Evolutionary conservation across 768 basidiomycete genomes (phyloP).

Genomic region (Suillus discolor): DNA sequence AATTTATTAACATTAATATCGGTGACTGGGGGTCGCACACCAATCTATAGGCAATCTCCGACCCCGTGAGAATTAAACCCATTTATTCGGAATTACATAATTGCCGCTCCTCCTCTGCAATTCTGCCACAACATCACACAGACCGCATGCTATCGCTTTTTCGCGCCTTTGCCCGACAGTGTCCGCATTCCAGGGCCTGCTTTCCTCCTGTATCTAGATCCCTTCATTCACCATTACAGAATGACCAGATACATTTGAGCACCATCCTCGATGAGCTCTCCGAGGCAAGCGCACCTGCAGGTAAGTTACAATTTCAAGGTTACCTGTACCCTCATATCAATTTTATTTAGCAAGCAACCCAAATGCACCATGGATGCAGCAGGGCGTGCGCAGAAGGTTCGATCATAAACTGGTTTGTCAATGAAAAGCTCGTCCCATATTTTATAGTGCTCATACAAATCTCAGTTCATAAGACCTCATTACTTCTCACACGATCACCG

Average conservation of each 20-base stretch:
- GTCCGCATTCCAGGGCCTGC: not conserved
- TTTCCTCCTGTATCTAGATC: slow-evolving; percentile 7
- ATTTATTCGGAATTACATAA: not conserved
- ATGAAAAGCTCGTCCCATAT: not conserved
- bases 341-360: slow-evolving; percentile 11
- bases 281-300: slow-evolving; percentile 9
- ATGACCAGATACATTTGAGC: slow-evolving; percentile 25
- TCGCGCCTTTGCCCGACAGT: slow-evolving; percentile 20
- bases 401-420: slow-evolving; percentile 23
- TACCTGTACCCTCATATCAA: too few species aligned
- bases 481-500: slow-evolving; percentile 44
- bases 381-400: slow-evolving; percentile 32
- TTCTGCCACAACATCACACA: slow-evolving; percentile 2
- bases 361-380: slow-evolving; percentile 21
- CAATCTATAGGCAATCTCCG: slow-evolving; percentile 16
- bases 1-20: not conserved
- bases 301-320: slow-evolving; percentile 8
- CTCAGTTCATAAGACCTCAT: slow-evolving; percentile 50
- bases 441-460: not conserved
- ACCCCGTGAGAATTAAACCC: not conserved
- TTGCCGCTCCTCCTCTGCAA: not conserved
- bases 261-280: slow-evolving; percentile 25
- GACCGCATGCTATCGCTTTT: slow-evolving; percentile 10
- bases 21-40: slow-evolving; percentile 13
- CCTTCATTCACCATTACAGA: slow-evolving; percentile 14